Conservation (phyloP, 805 yeast species). For the Clavispora fructus region DNA sequence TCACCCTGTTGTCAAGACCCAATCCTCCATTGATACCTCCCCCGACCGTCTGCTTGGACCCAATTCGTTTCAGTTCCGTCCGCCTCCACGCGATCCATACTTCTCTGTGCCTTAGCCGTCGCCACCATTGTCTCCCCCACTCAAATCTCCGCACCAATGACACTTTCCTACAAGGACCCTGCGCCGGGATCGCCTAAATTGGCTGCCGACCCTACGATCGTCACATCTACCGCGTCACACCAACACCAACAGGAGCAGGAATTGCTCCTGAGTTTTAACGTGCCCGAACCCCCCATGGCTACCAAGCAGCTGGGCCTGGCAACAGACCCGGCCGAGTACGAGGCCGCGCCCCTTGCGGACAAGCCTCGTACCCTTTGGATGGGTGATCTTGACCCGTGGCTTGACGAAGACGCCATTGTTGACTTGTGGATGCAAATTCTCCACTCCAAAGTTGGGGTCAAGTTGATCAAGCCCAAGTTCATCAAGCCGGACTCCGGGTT, state of each 20-base stretch:
- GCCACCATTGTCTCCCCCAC: neutral
- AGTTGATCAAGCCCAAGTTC: constrained; percentile 50
- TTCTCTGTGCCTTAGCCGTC: neutral
- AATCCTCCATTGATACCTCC: neutral
- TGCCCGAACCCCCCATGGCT: constrained; percentile 39
- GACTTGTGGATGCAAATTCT: constrained; percentile 56
- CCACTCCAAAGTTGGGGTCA: constrained; percentile 55
- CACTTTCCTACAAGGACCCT: neutral
- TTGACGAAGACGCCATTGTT: constrained; percentile 55
- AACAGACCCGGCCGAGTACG: constrained; percentile 23
- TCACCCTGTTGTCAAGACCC: neutral
- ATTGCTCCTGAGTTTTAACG: constrained; percentile 31
- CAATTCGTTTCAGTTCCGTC: neutral
- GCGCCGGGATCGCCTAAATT: neutral
- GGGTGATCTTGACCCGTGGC: constrained; percentile 83
- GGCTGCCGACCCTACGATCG: constrained; percentile 1
- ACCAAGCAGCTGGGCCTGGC: constrained; percentile 26
- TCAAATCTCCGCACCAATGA: neutral
- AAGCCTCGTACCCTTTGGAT: constrained; percentile 78
- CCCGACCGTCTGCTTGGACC: neutral
- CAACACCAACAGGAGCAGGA: constrained; percentile 43
- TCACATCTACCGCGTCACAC: constrained; percentile 28
- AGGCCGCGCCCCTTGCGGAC: constrained; percentile 13
- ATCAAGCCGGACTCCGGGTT: constrained; percentile 16
- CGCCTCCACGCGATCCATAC: neutral